These are phyloP conservation scores for Steccherinum ochraceum DNA, from an alignment of 768 basidiomycete genomes.

Conservation along the genomic window DNA sequence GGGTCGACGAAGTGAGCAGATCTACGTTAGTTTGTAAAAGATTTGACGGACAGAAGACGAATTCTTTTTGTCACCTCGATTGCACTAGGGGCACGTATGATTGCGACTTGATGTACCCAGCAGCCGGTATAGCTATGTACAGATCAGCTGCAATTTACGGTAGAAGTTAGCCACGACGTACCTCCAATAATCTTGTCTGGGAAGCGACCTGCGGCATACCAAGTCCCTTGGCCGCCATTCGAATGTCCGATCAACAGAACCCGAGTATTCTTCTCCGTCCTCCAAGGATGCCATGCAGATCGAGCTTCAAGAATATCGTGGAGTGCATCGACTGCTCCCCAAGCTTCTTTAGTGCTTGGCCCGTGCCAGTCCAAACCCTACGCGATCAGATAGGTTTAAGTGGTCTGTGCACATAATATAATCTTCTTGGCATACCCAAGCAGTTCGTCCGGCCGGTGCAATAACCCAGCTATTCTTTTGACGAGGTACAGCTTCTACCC, in stretches of 20 bases:
- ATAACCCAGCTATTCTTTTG: conserved; percentile 67
- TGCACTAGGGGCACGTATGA: conserved; percentile 71
- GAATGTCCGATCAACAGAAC: conserved; percentile 84
- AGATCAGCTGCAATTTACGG: not conserved
- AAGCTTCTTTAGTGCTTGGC: conserved; percentile 66
- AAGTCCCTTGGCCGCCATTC: conserved; percentile 88
- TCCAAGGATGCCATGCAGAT: conserved; percentile 35
- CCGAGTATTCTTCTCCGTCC: conserved; percentile 30
- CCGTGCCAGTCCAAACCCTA: conserved; percentile 95
- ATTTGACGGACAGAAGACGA: not conserved
- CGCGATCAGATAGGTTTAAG: not conserved
- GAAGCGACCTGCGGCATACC: conserved; percentile 71
- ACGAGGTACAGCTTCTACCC: conserved; percentile 55
- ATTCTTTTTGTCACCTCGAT: conserved; percentile 39
- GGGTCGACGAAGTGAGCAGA: conserved; percentile 80
- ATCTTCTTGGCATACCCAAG: conserved; percentile 65
- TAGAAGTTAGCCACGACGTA: conserved; percentile 19
- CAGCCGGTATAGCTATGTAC: conserved; percentile 60
- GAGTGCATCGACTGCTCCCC: conserved; percentile 55
- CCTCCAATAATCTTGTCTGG: conserved; percentile 71
- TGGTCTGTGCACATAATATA: not conserved
- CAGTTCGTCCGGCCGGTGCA: conserved; percentile 75
- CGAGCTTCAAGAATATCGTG: conserved; percentile 33
- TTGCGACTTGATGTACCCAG: conserved; percentile 84
- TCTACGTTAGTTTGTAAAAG: conserved; percentile 23